Evolutionary conservation across 148 eudicot genomes (phyloP), one percentile per base, ranked within the genome.

Genomic region (Polygonum aviculare): DNA sequence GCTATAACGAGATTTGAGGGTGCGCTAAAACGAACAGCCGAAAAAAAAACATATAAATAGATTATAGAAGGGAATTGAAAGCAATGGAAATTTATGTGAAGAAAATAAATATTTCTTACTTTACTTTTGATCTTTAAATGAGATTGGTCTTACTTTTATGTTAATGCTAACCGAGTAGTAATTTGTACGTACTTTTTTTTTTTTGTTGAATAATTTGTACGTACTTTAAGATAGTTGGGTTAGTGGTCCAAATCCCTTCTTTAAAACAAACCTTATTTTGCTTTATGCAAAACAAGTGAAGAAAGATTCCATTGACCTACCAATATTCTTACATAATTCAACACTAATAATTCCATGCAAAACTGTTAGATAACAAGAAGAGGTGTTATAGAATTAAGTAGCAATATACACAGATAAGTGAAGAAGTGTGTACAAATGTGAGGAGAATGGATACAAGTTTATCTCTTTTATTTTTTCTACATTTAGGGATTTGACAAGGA

Each of bases 231-330:
- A 15, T 19, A 54, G 22, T 7, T 51, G 60, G 60, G 60, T n/a
- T 54, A 6, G 60, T 54, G 26, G 48, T 75, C 63, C 41, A 2
- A 48, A 40, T 15, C 74, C 51, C 54, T 80, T 63, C 7, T 74
- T 63, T 38, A 49, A 79, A 76, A 69, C 55, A 67, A 69, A 79
- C 77, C 74, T 70, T n/a, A 51, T 51, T 77, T 50, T 63, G 54
- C 76, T 57, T 69, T 78, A 78, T 69, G 12, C 72, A 65, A n/a
- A 26, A 52, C 70, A 26, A 39, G 41, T 74, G 26, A 67, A 47
- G 65, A 57, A 62, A 63, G 57, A 52, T 52, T 41, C 7, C 7
- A 67, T 31, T 33, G 50, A 80, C 16, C 45, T 8, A 62, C 62
- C 9, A 21, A 35, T 57, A 15, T 36, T 16, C 39, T 36, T 45